phyloP scores from a whole-genome alignment of 495 filamentous ascomycete species.

The Aspergillus olivimuriae region DNA sequence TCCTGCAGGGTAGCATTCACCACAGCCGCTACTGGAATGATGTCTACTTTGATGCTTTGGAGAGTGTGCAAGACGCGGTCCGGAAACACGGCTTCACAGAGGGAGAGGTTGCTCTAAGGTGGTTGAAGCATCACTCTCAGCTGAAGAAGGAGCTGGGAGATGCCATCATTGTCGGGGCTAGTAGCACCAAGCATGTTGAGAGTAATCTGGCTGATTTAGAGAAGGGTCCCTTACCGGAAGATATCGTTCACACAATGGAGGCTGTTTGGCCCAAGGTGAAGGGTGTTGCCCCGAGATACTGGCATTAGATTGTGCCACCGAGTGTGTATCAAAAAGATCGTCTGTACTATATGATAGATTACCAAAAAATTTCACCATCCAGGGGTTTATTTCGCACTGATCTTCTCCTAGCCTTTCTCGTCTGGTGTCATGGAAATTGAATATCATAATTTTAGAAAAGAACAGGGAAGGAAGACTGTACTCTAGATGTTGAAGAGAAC shows the following conservation, averaged over 20 bases:
- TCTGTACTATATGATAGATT: no score
- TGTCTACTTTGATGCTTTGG: conserved; percentile 37
- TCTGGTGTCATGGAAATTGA: no score
- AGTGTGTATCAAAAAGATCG: no score
- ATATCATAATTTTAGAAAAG: no score
- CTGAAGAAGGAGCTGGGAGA: conserved; percentile 25
- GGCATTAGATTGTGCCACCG: conserved; percentile 15
- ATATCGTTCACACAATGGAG: conserved; percentile 17
- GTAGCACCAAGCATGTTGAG: conserved; percentile 26
- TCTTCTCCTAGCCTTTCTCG: no score
- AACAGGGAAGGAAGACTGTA: no score
- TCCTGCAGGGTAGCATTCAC: conserved; percentile 32
- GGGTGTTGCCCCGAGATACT: conserved; percentile 11
- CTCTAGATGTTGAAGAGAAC: no score
- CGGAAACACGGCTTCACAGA: conserved; percentile 22
- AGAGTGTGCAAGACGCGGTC: conserved; percentile 19
- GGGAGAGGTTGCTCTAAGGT: conserved; percentile 33
- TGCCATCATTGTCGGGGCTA: conserved; percentile 38
- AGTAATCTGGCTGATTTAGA: conserved; percentile 31
- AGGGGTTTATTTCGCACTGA: no score
- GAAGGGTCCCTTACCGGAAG: conserved; percentile 32
- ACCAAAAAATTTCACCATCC: no score
- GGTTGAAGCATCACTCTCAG: conserved; percentile 30
- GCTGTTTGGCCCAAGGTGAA: conserved; percentile 8
- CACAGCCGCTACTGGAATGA: conserved; percentile 41